A percentile compares a stretch with the other conserved stretches of the same genome.
phyloP scores from a whole-genome alignment of 768 basidiomycete species.

The Porphyrellus cyaneotinctus region DNA sequence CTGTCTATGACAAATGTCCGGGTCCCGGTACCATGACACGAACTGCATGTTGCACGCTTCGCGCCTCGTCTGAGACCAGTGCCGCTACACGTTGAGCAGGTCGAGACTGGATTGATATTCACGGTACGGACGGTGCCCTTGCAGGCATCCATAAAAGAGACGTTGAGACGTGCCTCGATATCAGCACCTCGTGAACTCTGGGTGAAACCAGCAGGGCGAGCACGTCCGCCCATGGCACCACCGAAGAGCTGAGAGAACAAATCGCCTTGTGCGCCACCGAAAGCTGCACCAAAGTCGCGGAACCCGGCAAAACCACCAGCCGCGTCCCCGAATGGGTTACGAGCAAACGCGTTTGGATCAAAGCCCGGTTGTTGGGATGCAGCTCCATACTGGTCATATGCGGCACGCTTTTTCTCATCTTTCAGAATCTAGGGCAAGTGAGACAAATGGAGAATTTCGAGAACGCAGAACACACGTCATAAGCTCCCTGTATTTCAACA shows the following conservation, averaged over 20 bases:
- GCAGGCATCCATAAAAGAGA: conserved; percentile 93
- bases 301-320: conserved; percentile 68
- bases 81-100: conserved; percentile 82
- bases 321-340: conserved; percentile 45
- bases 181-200: conserved; percentile 65
- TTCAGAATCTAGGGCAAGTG: conserved; percentile 66
- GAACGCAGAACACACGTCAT: conserved; percentile 65
- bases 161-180: conserved; percentile 67
- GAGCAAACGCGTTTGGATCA: conserved; percentile 80
- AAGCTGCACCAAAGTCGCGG: conserved; percentile 61
- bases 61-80: conserved; percentile 84
- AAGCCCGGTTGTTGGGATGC: conserved; percentile 93
- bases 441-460: conserved; percentile 16
- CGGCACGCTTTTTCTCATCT: conserved; percentile 88
- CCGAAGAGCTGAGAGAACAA: conserved; percentile 88
- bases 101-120: conserved; percentile 72
- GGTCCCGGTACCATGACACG: conserved; percentile 84
- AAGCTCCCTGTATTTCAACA: conserved; percentile 94
- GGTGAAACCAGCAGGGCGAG: conserved; percentile 40
- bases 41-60: conserved; percentile 70
- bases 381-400: conserved; percentile 89
- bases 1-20: conserved; percentile 86
- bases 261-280: conserved; percentile 55
- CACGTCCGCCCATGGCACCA: conserved; percentile 49
- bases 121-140: conserved; percentile 78